Evolutionary conservation across 495 filamentous ascomycete species (phyloP).

Genomic region (Penicillium odoratum): DNA sequence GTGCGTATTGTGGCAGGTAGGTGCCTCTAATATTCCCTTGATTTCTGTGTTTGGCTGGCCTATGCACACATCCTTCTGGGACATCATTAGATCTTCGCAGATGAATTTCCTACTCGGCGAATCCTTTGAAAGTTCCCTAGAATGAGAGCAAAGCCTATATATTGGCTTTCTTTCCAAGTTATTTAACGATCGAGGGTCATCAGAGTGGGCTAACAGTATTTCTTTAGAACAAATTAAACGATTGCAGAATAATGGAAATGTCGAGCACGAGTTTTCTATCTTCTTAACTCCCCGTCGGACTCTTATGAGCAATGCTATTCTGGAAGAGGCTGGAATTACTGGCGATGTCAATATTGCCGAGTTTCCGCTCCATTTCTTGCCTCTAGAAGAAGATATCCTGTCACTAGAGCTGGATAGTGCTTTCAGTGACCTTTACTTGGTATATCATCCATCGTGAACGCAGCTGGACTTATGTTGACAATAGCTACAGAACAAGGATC

Average conservation of each 20-base stretch:
- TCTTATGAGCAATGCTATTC: constrained; percentile 82
- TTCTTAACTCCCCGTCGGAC: constrained; percentile 93
- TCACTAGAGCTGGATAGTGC: constrained; percentile 87
- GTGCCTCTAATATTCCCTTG: constrained; percentile 34
- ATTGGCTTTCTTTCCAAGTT: constrained; percentile 42
- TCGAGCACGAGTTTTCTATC: constrained; percentile 91
- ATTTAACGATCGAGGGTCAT: constrained; percentile 45
- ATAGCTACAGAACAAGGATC: constrained; percentile 70
- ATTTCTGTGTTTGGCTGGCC: neutral
- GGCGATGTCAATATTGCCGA: constrained; percentile 89
- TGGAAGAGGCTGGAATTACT: constrained; percentile 90
- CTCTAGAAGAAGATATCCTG: constrained; percentile 85
- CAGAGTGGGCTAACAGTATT: constrained; percentile 57
- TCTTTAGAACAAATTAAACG: constrained; percentile 85
- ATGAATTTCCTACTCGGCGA: constrained; percentile 54
- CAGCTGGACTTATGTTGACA: constrained; percentile 1
- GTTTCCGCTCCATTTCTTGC: constrained; percentile 84
- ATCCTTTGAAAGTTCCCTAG: constrained; percentile 61
- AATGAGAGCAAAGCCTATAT: constrained; percentile 50
- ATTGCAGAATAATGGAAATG: constrained; percentile 77
- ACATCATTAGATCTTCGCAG: constrained; percentile 65
- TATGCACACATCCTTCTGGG: constrained; percentile 5
- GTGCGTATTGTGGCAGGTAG: constrained; percentile 86
- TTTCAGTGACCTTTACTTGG: constrained; percentile 84
- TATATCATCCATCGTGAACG: constrained; percentile 32